phyloP scores from a whole-genome alignment of 2,329 filamentous ascomycete genomes.

The Bimuria novae-zelandiae region DNA sequence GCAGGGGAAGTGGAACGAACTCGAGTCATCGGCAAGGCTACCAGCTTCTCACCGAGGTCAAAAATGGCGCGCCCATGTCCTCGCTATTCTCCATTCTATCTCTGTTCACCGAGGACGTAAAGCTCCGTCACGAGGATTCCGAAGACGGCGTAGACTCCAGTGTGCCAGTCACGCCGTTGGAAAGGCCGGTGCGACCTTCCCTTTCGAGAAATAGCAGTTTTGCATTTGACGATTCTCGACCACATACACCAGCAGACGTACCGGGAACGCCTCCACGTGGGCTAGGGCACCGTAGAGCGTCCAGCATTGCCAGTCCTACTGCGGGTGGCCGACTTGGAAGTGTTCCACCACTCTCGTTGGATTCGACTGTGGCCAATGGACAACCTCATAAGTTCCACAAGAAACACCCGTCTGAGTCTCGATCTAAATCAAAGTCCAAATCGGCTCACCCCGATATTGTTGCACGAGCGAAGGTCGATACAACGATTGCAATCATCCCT shows the following conservation, averaged over 20 bases:
- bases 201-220: slow-evolving; percentile 36
- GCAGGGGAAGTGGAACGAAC: slow-evolving; percentile 66
- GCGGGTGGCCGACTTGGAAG: slow-evolving; percentile 51
- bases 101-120: slow-evolving; percentile 93
- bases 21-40: slow-evolving; percentile 77
- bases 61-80: slow-evolving; percentile 97
- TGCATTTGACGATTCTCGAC: slow-evolving; percentile 37
- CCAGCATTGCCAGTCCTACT: slow-evolving; percentile 42
- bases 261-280: slow-evolving; percentile 21
- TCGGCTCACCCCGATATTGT: slow-evolving; percentile 97
- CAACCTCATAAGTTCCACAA: slow-evolving; percentile 28
- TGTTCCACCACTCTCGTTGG: slow-evolving; percentile 78
- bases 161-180: slow-evolving; percentile 32
- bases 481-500: slow-evolving; percentile 97
- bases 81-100: slow-evolving; percentile 97
- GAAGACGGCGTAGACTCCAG: slow-evolving; percentile 55
- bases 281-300: slow-evolving; percentile 33
- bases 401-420: slow-evolving; percentile 29
- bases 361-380: slow-evolving; percentile 45
- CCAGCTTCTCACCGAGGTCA: slow-evolving; percentile 93
- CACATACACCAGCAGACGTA: slow-evolving; percentile 33
- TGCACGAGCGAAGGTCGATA: slow-evolving; percentile 93
- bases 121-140: slow-evolving; percentile 72
- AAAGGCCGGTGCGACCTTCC: slow-evolving; percentile 22
- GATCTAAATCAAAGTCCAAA: slow-evolving; percentile 57